Base-by-base conservation (phyloP, 2,329 filamentous ascomycete genomes). In the Scedosporium minutisporum region DNA sequence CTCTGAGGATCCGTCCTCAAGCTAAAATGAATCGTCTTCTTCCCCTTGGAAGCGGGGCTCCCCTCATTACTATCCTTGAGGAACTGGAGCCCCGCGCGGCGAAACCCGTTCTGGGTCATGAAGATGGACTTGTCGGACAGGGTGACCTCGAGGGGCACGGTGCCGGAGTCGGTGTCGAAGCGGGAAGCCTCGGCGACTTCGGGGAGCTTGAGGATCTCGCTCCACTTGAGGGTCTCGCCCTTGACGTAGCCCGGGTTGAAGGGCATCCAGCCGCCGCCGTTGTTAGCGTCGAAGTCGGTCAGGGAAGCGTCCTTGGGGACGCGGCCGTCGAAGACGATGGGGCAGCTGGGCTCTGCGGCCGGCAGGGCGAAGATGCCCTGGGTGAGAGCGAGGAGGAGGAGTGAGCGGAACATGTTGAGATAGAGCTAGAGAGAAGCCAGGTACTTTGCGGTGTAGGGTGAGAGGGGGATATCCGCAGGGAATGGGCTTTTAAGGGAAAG, bases 1-100 rank as follows among this genome's bases (percentile, higher is more conserved):
- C 73, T 65, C 63, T 65, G 63, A 2, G 67, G n/a, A 60, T 76
- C 74, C 65, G 69, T 69, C 67, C 66, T 67, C 57, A 75, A 63
- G 63, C 71, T 73, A 59, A 74, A 75, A 64, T 76, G 73, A 63
- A 76, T 61, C 63, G 73, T 76, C 69, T 70, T 71, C 63, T 72
- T 65, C 33, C 73, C 74, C 51, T 62, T 64, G 23, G 66, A 70
- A 0, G 74, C 77, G 0, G 73, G 73, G 38, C 74, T 72, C 57
- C 69, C 71, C 42, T 67, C 69, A 68, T 79, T 79, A 58, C 68
- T 69, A 68, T 79, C 77, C 63, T 69, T 72, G 63, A 71, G 68
- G 68, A 80, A 75, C 69, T 76, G 76, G 60, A 79, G 68, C 0
- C 77, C 77, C 3, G 73, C 77, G 55, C 77, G 72, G n/a, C 77